Percentiles rank a stretch among this genome's conserved stretches.
phyloP scores from a whole-genome alignment of 441 rosid genomes.

The Metrosideros polymorpha region DNA sequence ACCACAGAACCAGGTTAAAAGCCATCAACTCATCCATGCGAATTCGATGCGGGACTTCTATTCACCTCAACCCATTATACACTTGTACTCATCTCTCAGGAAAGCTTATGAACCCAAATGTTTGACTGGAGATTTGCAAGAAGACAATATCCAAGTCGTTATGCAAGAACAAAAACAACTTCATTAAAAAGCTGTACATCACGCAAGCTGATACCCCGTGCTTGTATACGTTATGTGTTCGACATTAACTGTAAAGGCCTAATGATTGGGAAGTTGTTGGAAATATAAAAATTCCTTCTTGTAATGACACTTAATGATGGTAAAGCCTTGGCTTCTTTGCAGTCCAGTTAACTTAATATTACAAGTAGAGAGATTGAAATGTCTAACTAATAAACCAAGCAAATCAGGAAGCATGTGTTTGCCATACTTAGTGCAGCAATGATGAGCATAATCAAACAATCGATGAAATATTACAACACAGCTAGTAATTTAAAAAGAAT shows the following conservation, averaged over 20 bases:
- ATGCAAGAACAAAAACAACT: neutral
- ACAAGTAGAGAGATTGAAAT: neutral
- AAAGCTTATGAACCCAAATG: neutral
- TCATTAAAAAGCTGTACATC: neutral
- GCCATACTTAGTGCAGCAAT: neutral
- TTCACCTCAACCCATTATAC: neutral
- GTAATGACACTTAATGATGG: neutral
- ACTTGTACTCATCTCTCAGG: neutral
- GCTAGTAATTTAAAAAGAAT: neutral
- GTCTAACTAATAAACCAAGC: neutral
- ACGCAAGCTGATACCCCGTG: neutral
- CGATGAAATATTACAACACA: neutral
- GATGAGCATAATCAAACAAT: neutral
- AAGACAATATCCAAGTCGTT: neutral
- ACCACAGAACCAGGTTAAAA: neutral
- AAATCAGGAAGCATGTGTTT: neutral
- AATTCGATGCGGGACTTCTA: neutral
- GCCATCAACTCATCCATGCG: neutral
- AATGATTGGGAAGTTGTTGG: neutral
- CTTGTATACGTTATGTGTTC: neutral
- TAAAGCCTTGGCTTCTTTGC: neutral
- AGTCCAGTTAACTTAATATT: neutral
- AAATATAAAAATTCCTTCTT: neutral
- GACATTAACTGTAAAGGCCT: neutral
- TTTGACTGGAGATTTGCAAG: neutral